phyloP scores from a whole-genome alignment of 768 basidiomycete genomes.

The Pleurotus platypus region DNA sequence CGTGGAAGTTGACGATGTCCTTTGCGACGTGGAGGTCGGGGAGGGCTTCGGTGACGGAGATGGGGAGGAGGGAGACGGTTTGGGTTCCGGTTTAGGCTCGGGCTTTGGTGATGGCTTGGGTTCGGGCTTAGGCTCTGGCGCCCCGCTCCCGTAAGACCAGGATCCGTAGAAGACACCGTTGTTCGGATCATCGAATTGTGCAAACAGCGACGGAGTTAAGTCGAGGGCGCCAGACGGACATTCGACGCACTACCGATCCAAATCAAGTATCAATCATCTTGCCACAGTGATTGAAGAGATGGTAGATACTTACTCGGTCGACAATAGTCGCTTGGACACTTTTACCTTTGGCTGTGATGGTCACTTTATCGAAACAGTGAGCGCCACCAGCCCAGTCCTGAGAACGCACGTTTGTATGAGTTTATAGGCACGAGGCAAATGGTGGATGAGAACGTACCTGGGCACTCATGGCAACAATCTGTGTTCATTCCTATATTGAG shows the following conservation, averaged over 20 bases:
- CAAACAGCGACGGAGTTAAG: slow-evolving; percentile 42
- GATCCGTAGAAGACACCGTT: slow-evolving; percentile 32
- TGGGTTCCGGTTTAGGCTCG: slow-evolving; percentile 15
- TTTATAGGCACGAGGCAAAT: background rate
- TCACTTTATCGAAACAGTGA: slow-evolving; percentile 43
- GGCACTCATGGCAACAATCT: slow-evolving; percentile 44
- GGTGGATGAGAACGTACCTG: slow-evolving; percentile 22
- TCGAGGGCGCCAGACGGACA: slow-evolving; percentile 42
- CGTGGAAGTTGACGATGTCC: slow-evolving; percentile 7
- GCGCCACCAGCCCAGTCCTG: slow-evolving; percentile 37
- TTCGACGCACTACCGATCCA: slow-evolving; percentile 29
- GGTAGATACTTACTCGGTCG: slow-evolving; percentile 34
- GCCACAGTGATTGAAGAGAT: too few species aligned
- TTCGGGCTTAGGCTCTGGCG: slow-evolving; percentile 12
- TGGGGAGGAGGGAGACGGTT: slow-evolving; percentile 12
- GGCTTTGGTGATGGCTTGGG: slow-evolving; percentile 14
- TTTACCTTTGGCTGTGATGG: slow-evolving; percentile 34
- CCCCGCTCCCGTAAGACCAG: slow-evolving; percentile 34
- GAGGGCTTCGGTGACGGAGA: slow-evolving; percentile 11
- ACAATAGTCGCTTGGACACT: slow-evolving; percentile 36
- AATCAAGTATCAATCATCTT: background rate
- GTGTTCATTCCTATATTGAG: background rate
- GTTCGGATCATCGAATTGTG: slow-evolving; percentile 28
- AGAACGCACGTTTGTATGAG: background rate
- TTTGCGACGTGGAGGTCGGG: slow-evolving; percentile 15